Percentiles rank a stretch among this genome's conserved stretches.
These are phyloP conservation scores for Bertia moriformis DNA, from an alignment of 2,329 filamentous ascomycete species.

Conservation along the genomic window DNA sequence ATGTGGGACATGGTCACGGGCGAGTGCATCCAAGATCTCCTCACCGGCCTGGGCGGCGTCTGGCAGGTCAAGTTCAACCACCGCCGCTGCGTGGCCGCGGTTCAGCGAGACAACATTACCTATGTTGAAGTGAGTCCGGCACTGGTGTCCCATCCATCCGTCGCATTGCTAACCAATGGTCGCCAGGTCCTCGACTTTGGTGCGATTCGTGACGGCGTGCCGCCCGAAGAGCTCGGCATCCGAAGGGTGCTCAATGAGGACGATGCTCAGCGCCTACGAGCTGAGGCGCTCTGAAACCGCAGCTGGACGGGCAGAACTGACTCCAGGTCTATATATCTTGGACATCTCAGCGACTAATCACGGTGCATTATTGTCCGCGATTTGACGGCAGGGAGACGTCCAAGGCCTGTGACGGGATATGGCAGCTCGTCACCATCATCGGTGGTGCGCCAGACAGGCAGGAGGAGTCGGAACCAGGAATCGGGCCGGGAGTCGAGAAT, in stretches of 20 bases:
- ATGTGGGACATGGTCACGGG: slow-evolving; percentile 96
- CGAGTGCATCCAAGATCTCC: slow-evolving; percentile 79
- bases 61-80: slow-evolving; percentile 99
- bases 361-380: no score
- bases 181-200: slow-evolving; percentile 88
- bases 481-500: no score
- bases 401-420: no score
- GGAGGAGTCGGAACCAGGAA: no score
- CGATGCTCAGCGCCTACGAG: slow-evolving; percentile 31
- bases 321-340: neutral
- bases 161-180: slow-evolving; percentile 14
- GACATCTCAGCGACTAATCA: no score
- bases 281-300: no score
- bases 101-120: slow-evolving; percentile 80
- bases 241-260: slow-evolving; percentile 54
- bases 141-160: neutral
- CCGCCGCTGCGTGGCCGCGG: slow-evolving; percentile 83
- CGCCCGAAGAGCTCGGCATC: slow-evolving; percentile 61
- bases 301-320: no score
- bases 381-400: no score
- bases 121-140: slow-evolving; percentile 71
- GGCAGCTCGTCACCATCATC: no score
- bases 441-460: no score
- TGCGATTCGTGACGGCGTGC: slow-evolving; percentile 74
- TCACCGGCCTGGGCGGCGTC: slow-evolving; percentile 88